Conservation (phyloP, 2,329 filamentous ascomycete species). For the Claviceps lovelessii region DNA sequence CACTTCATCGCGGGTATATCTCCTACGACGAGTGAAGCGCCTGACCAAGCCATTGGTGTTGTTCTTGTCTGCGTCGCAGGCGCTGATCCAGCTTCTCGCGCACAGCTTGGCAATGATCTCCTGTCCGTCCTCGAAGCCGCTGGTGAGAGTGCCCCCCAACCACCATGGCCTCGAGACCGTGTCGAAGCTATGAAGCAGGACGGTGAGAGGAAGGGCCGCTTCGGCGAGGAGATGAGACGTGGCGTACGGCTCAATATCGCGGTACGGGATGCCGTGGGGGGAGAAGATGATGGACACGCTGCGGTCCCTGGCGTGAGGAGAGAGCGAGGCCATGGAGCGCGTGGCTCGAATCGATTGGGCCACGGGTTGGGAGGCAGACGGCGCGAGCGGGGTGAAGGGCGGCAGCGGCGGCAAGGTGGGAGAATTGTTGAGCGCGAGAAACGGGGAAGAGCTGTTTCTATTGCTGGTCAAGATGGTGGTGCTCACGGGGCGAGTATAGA, state of each 20-base stretch:
- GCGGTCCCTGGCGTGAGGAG: slow-evolving; percentile 21
- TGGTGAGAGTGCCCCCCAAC: slow-evolving; percentile 43
- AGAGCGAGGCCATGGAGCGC: slow-evolving; percentile 21
- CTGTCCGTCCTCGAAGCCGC: slow-evolving; percentile 41
- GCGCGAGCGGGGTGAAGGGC: slow-evolving; percentile 19
- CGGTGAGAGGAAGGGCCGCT: slow-evolving; percentile 46
- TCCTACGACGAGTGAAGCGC: slow-evolving; percentile 32
- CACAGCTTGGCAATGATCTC: slow-evolving; percentile 20
- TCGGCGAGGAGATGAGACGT: slow-evolving; percentile 40
- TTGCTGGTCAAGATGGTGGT: slow-evolving; percentile 8
- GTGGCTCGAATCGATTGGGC: slow-evolving; percentile 22
- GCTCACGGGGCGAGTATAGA: slow-evolving; percentile 8
- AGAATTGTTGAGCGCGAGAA: not conserved
- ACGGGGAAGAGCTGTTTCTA: slow-evolving; percentile 2
- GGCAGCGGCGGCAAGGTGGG: slow-evolving; percentile 2
- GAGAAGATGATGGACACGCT: slow-evolving; percentile 50
- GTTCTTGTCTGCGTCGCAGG: slow-evolving; percentile 34
- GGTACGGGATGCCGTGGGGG: slow-evolving; percentile 45
- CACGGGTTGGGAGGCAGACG: slow-evolving; percentile 19
- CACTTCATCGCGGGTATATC: slow-evolving; percentile 31
- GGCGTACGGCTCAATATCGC: slow-evolving; percentile 39
- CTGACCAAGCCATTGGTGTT: slow-evolving; percentile 36
- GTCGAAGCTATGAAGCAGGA: slow-evolving; percentile 51
- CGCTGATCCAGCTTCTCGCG: slow-evolving; percentile 23
- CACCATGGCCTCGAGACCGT: slow-evolving; percentile 45